These are phyloP conservation scores for Pichia exigua DNA, from an alignment of 805 yeast genomes.

Conservation along the genomic window DNA sequence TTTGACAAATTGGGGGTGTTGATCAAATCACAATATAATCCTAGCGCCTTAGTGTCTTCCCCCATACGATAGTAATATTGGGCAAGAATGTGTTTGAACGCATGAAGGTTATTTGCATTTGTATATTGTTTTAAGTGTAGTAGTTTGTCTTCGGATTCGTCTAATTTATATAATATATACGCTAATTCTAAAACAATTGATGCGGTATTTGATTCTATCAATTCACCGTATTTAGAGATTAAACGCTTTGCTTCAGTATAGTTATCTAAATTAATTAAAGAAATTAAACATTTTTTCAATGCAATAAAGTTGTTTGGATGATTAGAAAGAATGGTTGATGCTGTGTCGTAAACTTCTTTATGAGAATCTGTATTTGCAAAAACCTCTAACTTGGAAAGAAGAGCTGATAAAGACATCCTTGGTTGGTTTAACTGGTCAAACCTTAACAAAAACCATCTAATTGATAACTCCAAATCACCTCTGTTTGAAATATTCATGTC, in stretches of 20 bases:
- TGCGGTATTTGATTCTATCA: constrained; percentile 1
- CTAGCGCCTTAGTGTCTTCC: constrained; percentile 35
- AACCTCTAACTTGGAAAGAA: constrained; percentile 31
- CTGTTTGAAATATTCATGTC: not conserved
- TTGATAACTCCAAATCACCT: too few species aligned
- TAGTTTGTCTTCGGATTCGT: constrained; percentile 22
- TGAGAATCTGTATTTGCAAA: constrained; percentile 30
- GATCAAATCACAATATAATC: constrained; percentile 37
- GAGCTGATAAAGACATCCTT: constrained; percentile 16
- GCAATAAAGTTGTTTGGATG: constrained; percentile 25
- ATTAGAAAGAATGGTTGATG: constrained; percentile 22
- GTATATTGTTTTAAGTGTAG: not conserved
- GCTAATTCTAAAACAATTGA: constrained; percentile 42
- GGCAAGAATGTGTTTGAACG: constrained; percentile 42
- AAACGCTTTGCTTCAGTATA: constrained; percentile 40
- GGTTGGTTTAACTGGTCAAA: not conserved
- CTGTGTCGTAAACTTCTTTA: constrained; percentile 26
- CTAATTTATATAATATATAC: constrained; percentile 50
- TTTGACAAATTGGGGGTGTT: constrained; percentile 17
- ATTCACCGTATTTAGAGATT: constrained; percentile 2
- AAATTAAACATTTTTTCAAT: constrained; percentile 39
- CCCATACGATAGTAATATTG: constrained; percentile 47
- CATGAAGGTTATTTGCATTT: constrained; percentile 23
- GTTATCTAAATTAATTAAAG: constrained; percentile 53
- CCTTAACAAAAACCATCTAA: too few species aligned